A percentile compares a stretch with the other conserved stretches of the same genome.
These are phyloP conservation scores for Pisolithus microcarpus DNA, from an alignment of 768 basidiomycete species.

Conservation along the genomic window DNA sequence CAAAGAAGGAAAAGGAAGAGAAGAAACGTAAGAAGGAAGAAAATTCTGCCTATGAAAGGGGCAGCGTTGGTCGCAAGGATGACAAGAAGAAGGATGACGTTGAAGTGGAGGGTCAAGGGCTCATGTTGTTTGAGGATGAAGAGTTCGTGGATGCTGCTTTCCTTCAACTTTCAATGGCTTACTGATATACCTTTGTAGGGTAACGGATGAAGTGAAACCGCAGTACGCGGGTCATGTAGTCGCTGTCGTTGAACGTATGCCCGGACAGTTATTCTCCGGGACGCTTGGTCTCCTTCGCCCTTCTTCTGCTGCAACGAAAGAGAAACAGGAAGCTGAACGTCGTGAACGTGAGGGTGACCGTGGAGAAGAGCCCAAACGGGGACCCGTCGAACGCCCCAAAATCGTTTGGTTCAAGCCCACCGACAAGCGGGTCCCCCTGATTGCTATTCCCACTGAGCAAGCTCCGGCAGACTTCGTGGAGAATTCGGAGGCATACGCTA, in stretches of 20 bases:
- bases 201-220: slow-evolving; percentile 96
- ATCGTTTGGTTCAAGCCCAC: slow-evolving; percentile 99
- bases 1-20: slow-evolving; percentile 99
- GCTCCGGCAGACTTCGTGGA: slow-evolving; percentile 95
- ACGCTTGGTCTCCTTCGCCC: slow-evolving; percentile 92
- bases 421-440: slow-evolving; percentile 96
- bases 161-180: neutral
- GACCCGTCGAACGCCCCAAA: slow-evolving; percentile 85
- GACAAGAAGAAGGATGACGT: slow-evolving; percentile 99
- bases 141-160: slow-evolving; percentile 46
- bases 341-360: slow-evolving; percentile 94
- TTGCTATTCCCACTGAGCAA: slow-evolving; percentile 98
- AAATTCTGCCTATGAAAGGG: slow-evolving; percentile 90
- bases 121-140: slow-evolving; percentile 96
- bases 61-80: slow-evolving; percentile 71
- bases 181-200: slow-evolving; percentile 40
- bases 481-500: slow-evolving; percentile 82
- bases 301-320: slow-evolving; percentile 94
- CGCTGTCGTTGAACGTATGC: slow-evolving; percentile 99
- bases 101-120: slow-evolving; percentile 96
- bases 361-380: slow-evolving; percentile 73
- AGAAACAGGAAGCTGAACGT: slow-evolving; percentile 97
- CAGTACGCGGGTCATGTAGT: slow-evolving; percentile 99
- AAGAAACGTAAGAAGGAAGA: slow-evolving; percentile 99
- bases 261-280: slow-evolving; percentile 96